Evolutionary conservation across 345 rosid genomes (phyloP).

Genomic region (Aurinia saxatilis): DNA sequence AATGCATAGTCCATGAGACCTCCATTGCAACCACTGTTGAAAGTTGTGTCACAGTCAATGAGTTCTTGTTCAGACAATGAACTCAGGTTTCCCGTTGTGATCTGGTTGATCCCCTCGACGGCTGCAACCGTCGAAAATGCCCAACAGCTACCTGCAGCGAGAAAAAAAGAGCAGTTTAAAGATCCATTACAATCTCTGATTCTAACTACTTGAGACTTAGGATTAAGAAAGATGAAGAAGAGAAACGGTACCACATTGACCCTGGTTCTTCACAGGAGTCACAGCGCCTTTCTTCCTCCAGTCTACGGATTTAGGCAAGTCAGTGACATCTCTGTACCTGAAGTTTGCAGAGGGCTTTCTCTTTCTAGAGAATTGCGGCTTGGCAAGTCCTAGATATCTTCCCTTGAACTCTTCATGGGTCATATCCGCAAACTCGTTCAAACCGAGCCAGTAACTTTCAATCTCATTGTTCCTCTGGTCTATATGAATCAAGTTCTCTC

Average conservation of each 20-base stretch:
- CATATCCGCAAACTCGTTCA: conserved; percentile 70
- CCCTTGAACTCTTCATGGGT: conserved; percentile 73
- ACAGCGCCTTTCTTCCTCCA: conserved; percentile 90
- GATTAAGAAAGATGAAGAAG: conserved; percentile 2
- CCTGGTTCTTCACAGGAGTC: conserved; percentile 74
- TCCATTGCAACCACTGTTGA: conserved; percentile 79
- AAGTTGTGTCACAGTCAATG: conserved; percentile 61
- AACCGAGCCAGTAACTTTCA: conserved; percentile 65
- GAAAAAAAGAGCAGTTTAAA: background rate
- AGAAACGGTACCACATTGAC: conserved; percentile 51
- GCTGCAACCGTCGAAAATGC: conserved; percentile 90
- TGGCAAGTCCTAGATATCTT: conserved; percentile 49
- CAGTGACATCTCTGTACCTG: conserved; percentile 33
- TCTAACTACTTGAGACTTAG: background rate
- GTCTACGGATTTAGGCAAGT: conserved; percentile 58
- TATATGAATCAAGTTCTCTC: conserved; percentile 69
- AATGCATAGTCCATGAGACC: conserved; percentile 92
- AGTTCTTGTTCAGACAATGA: conserved; percentile 79
- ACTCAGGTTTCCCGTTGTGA: conserved; percentile 63
- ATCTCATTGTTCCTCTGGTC: conserved; percentile 61
- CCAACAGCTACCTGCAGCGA: conserved; percentile 79
- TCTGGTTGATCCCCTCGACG: conserved; percentile 79
- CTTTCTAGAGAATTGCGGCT: conserved; percentile 24
- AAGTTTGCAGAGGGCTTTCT: conserved; percentile 28
- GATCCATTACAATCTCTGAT: conserved; percentile 10